Base-by-base conservation (phyloP, 192 early-diverging fungal genomes). In the Jimgerdemannia flammicorona region DNA sequence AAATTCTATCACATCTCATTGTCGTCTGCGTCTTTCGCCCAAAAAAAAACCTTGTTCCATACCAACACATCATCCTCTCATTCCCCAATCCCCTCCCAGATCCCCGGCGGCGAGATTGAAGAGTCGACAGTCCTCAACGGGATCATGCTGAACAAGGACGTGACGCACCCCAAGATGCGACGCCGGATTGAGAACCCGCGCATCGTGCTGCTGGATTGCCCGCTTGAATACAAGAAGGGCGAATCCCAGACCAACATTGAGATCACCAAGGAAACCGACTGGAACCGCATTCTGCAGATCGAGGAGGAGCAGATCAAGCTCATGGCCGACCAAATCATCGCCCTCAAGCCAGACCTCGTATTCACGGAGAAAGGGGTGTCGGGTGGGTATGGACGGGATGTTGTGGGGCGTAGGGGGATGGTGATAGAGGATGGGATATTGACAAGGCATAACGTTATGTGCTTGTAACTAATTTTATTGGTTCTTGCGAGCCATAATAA, bases 151-250 rank as follows among this genome's bases (percentile, higher is more conserved):
- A 98, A 97, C 93, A 99, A 99, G 90, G 98, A 99, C 85, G 96
- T 99, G 18, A 98, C 97, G 40, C 98, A 99, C 83, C 94, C 98
- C 75, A 97, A 96, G 84, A 94, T 95, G 95, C 93, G 97, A 77
- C 91, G 98, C 70, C 84, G 85, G 68, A 98, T 99, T 73, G 94
- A 96, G 80, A 98, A 99, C 81, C 98, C 98, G 20, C 92, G 97
- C 69, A 90, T 99, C 72, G 88, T 99, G 14, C 86, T 99, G 64
- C 87, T 99, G 69, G 98, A 99, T 89, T 99, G 98, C 84, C 97
- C 97, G 41, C 89, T 99, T 67, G 98, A 99, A 84, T 99, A 99
- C 93, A 99, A 99, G 87, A 99, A 99, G 91, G 98, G 98, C 72
- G 98, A 98, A 85, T 98, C 96, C 63, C 98, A 99, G 86, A 99